These are phyloP conservation scores for Euphorbia pulcherrima DNA, from an alignment of 345 rosid species.

Conservation along the genomic window DNA sequence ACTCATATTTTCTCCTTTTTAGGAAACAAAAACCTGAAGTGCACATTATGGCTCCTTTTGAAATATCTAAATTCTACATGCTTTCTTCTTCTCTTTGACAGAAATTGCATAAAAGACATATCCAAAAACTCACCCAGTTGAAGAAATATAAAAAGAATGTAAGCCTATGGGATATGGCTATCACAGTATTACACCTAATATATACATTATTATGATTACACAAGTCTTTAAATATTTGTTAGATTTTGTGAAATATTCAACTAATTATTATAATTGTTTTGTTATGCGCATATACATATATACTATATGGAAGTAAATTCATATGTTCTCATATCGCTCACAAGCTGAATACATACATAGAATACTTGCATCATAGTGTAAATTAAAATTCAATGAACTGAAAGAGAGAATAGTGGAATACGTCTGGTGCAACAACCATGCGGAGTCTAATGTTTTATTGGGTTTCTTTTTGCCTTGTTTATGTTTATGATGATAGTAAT, in stretches of 20 bases:
- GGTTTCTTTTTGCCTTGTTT: too few relatives aligned
- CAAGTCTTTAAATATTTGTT: too few relatives aligned
- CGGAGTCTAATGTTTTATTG: too few relatives aligned
- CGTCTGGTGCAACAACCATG: too few relatives aligned
- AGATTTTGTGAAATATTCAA: not conserved
- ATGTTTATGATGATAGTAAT: too few relatives aligned
- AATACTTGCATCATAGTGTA: not conserved
- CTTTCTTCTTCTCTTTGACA: not conserved
- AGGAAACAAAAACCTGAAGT: not conserved
- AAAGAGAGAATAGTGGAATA: too few relatives aligned
- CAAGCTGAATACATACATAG: too few relatives aligned
- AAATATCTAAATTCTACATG: not conserved
- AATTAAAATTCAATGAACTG: too few relatives aligned
- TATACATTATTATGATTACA: not conserved
- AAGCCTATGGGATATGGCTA: not conserved
- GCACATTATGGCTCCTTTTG: not conserved
- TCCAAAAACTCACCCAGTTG: not conserved
- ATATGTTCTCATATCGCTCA: too few relatives aligned
- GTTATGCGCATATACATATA: too few relatives aligned
- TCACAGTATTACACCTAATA: not conserved
- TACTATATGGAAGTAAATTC: too few relatives aligned
- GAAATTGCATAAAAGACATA: not conserved
- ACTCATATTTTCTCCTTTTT: not conserved
- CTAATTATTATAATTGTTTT: too few relatives aligned
- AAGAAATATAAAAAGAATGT: not conserved